Percentiles rank a stretch among this genome's conserved stretches.
These are phyloP conservation scores for Luffa aegyptiaca DNA, from an alignment of 306 rosid genomes.

Conservation along the genomic window DNA sequence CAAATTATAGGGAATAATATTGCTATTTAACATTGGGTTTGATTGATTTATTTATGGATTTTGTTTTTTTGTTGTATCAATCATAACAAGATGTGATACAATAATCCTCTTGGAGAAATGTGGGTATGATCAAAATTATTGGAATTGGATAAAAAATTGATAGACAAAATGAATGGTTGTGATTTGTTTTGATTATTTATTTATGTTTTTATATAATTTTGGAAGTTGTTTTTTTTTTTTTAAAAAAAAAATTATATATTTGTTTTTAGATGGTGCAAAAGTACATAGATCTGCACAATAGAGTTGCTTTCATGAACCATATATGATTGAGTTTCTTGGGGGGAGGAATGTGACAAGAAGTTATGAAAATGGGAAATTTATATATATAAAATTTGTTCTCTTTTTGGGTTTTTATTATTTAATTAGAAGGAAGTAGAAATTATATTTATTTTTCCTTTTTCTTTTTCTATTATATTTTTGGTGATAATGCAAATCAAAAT, in stretches of 20 bases:
- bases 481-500: not conserved
- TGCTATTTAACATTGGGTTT: not conserved
- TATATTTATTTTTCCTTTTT: not conserved
- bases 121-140: not conserved
- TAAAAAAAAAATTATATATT: too few species aligned
- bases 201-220: not conserved
- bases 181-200: not conserved
- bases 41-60: not conserved
- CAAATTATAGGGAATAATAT: not conserved
- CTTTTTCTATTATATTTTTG: not conserved
- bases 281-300: slow-evolving; percentile 8
- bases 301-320: slow-evolving; percentile 13
- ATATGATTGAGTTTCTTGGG: slow-evolving; percentile 7
- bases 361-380: not conserved
- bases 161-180: not conserved
- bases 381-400: not conserved
- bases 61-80: not conserved
- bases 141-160: not conserved
- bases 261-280: not conserved
- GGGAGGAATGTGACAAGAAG: not conserved
- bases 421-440: not conserved
- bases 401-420: not conserved
- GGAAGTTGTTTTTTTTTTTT: not conserved
- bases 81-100: not conserved
- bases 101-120: not conserved